A percentile compares a stretch with the other conserved stretches of the same genome.
Evolutionary conservation across 2,329 filamentous ascomycete species (phyloP).

Genomic region (Talaromyces amestolkiae): DNA sequence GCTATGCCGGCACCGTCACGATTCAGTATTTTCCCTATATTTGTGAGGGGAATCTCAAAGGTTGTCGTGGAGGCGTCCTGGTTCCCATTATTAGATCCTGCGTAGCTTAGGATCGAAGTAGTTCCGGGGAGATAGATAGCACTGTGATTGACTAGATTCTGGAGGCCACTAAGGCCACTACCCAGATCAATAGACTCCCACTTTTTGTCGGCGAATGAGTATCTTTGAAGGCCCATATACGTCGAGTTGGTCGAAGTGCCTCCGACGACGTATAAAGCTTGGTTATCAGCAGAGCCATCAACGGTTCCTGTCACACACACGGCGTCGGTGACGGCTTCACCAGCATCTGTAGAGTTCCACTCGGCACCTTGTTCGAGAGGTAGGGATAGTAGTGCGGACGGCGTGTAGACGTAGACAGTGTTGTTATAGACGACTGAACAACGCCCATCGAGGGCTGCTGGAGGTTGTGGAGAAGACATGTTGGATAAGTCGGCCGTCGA

Average conservation of each 20-base stretch:
- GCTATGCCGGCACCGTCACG: conserved; percentile 58
- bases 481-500: conserved; percentile 25
- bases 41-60: conserved; percentile 66
- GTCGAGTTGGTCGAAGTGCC: conserved; percentile 58
- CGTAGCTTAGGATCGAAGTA: conserved; percentile 75
- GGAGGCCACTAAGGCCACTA: conserved; percentile 58
- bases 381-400: conserved; percentile 72
- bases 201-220: conserved; percentile 54
- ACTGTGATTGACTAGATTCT: conserved; percentile 71
- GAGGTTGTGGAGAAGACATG: conserved; percentile 73
- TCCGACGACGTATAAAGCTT: conserved; percentile 77
- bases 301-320: conserved; percentile 72
- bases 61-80: conserved; percentile 65
- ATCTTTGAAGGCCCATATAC: conserved; percentile 75
- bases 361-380: conserved; percentile 64
- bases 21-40: conserved; percentile 58
- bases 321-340: conserved; percentile 69
- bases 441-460: conserved; percentile 67
- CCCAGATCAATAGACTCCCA: conserved; percentile 58
- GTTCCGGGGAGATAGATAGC: conserved; percentile 70
- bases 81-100: conserved; percentile 65
- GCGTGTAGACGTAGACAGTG: conserved; percentile 79
- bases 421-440: conserved; percentile 80
- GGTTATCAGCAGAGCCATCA: conserved; percentile 53
- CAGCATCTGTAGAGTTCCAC: conserved; percentile 67